Conservation (phyloP, 148 eudicot species). For the Vaccinium darrowii region DNA sequence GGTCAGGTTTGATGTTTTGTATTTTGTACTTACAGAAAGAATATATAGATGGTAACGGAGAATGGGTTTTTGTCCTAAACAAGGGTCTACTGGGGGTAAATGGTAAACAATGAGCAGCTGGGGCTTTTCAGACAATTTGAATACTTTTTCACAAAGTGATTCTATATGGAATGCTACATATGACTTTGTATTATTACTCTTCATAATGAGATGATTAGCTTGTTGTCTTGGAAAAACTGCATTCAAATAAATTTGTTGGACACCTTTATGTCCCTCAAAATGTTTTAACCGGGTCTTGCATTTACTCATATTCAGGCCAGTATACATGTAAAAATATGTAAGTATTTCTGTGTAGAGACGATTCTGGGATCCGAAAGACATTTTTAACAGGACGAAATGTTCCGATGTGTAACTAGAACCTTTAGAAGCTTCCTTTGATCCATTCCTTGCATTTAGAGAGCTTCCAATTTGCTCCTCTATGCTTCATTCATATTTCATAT, state of each 20-base stretch:
- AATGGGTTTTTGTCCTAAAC: background rate
- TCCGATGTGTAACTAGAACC: background rate
- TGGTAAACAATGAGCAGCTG: background rate
- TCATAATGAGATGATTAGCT: background rate
- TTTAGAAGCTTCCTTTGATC: background rate
- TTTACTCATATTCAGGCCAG: background rate
- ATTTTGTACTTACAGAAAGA: conserved; percentile 10
- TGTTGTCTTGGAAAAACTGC: background rate
- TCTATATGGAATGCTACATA: background rate
- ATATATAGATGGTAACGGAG: background rate
- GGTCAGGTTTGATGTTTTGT: conserved; percentile 7
- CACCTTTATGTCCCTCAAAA: background rate
- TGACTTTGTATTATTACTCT: conserved; percentile 8
- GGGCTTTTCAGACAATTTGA: background rate
- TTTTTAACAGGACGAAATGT: background rate
- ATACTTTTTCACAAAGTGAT: background rate
- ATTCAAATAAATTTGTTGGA: background rate
- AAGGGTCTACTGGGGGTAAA: background rate
- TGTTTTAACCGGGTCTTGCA: background rate
- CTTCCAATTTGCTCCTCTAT: background rate
- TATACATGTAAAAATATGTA: background rate
- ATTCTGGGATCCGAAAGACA: background rate
- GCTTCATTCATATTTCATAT: background rate
- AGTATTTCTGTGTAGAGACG: background rate
- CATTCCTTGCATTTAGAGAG: background rate